Evolutionary conservation across 805 yeast genomes (phyloP), one percentile per base, ranked within the genome.

Genomic region (Monosporozyma unispora): DNA sequence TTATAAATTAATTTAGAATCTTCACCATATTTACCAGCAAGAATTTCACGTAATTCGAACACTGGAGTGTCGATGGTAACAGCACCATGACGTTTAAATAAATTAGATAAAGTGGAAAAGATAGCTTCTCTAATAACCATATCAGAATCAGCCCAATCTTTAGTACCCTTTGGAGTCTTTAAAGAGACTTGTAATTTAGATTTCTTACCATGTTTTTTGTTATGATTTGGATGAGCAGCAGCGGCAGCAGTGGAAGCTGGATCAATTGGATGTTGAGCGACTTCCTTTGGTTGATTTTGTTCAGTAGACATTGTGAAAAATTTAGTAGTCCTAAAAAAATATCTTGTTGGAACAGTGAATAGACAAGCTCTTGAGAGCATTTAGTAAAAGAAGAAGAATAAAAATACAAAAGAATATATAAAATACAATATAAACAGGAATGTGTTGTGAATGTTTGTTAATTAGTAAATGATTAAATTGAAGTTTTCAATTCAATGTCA

Each of bases 61-160:
- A 93, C 99, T 6, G 99, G 99, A 1, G 99, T 93, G 67, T 93
- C 99, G 56, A 93, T 88, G 40, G 99, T 91, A 31, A 89, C 96
- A 69, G 95, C 99, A 54, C 99, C 99, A 69, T 93, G 99, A 59
- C 89, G 84, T 69, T 89, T 85, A 78, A 93, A 93, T 46, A 93
- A 69, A 1, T 71, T 60, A 14, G 90, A 79, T 53, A 93, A 70
- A 9, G 88, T 78, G 47, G 74, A 71, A 68, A 93, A 93, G 52
- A 93, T 78, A 38, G 86, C 93, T 60, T 87, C 91, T 69, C 99
- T 81, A 57, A 93, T 80, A 38, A 89, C 85, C 98, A 93, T 93
- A 67, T 93, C 99, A 66, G 85, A 84, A 61, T 93, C 99, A 54
- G 96, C 87, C 99, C 99, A 93, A 69, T 93, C 99, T 68, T 89